Base-by-base conservation (phyloP, 345 rosid species). In the Garcia nutans region DNA sequence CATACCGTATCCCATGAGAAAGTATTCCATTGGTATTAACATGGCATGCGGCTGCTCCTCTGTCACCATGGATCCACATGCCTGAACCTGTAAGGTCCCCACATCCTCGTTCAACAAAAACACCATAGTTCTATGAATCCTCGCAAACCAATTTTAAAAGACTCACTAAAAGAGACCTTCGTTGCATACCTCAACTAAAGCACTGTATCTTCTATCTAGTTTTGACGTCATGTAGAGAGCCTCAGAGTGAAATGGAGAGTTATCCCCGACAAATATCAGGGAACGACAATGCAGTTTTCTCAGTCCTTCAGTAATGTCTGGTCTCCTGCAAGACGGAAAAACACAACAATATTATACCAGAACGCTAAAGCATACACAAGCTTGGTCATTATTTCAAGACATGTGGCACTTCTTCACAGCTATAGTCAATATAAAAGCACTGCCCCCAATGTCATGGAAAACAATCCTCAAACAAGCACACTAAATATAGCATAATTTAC, bases 1-100 rank as follows among this genome's bases (percentile, higher is more conserved):
- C 70, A 96, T 77, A 19, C 96, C 93, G 54, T 84, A 96, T 45
- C 93, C 98, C 88, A 87, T 89, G 62, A 93, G 82, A 63, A 96
- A 96, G 84, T 89, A 96, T 80, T 96, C 99, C 81, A 96, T 62
- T 10, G 99, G 97, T 79, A 96, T 92, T 74, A 93, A 78, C 98
- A 96, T 96, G 37, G 99, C 98, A 65, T 93, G 93, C 26, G 99
- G 99, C 77, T 96, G 98, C 75, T 93, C 99, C 87, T 96, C 95
- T 0, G 95, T 96, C 79, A 96, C 99, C 89, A 92, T 76, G 0
- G 99, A 93, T 59, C 99, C 99, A 76, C 98, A 92, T 73, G 90
- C 97, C 82, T 89, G 97, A 72, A 95, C 99, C 98, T 94, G 86
- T 49, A 76, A 45, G 68, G 68, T 16, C 26, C 72, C 50, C 22